Evolutionary conservation across 768 basidiomycete genomes (phyloP).

Genomic region (Mycena pura): DNA sequence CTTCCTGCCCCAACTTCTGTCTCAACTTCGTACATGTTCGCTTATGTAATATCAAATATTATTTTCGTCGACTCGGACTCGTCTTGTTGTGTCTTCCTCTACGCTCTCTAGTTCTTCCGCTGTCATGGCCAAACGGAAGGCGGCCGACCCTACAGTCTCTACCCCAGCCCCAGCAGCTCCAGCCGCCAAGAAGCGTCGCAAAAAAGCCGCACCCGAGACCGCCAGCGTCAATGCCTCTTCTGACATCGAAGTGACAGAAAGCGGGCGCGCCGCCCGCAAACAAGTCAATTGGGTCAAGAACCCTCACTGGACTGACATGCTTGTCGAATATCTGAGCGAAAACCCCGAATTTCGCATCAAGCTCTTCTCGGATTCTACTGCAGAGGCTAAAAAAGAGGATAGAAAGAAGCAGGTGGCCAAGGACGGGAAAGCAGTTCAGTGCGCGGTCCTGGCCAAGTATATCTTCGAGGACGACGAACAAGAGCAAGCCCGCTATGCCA

Average conservation of each 20-base stretch:
- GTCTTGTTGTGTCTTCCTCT: not conserved
- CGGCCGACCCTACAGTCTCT: no score
- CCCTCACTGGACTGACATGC: not conserved
- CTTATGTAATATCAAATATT: not conserved
- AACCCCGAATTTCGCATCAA: constrained; percentile 4
- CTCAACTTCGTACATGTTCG: not conserved
- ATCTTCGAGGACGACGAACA: not conserved
- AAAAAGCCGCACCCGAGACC: not conserved
- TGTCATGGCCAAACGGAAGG: not conserved
- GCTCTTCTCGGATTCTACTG: constrained; percentile 4
- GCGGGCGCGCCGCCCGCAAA: not conserved
- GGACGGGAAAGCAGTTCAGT: constrained; percentile 2
- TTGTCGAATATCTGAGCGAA: not conserved
- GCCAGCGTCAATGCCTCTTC: not conserved
- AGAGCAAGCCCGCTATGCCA: not conserved
- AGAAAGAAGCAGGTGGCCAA: not conserved
- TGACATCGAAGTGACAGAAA: not conserved
- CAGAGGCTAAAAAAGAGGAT: constrained; percentile 4
- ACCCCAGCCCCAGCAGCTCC: not conserved
- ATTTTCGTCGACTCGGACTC: not conserved
- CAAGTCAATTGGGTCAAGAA: not conserved
- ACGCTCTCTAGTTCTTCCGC: not conserved
- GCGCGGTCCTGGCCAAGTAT: not conserved
- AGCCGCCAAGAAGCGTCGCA: not conserved
- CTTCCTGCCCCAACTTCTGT: not conserved